A percentile compares a stretch with the other conserved stretches of the same genome.
Conservation (phyloP, 805 yeast species). For the Pachysolen tannophilus region DNA sequence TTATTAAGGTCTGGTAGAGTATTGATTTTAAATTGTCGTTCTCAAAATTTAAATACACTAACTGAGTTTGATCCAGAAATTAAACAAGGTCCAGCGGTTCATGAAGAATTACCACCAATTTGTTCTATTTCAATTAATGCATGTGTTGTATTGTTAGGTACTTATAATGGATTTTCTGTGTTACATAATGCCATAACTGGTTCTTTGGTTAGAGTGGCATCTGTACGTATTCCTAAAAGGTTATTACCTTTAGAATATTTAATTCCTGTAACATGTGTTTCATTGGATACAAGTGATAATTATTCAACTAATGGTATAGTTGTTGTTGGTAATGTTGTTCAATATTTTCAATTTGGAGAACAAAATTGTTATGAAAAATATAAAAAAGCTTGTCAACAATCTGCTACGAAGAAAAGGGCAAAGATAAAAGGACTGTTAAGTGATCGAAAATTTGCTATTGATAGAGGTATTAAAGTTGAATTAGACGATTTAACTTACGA, state of each 20-base stretch:
- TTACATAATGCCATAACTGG: slow-evolving; percentile 37
- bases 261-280: slow-evolving; percentile 20
- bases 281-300: slow-evolving; percentile 18
- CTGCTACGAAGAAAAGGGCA: slow-evolving; percentile 10
- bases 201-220: slow-evolving; percentile 25
- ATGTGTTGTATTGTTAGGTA: slow-evolving; percentile 27
- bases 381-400: slow-evolving; percentile 8
- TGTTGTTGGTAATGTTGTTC: slow-evolving; percentile 32
- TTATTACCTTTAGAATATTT: slow-evolving; percentile 17
- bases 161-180: slow-evolving; percentile 33
- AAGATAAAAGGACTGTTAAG: slow-evolving; percentile 14
- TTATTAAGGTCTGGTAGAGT: slow-evolving; percentile 32
- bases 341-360: slow-evolving; percentile 41
- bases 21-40: slow-evolving; percentile 34
- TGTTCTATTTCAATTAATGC: slow-evolving; percentile 21
- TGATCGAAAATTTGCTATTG: slow-evolving; percentile 18
- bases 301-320: slow-evolving; percentile 29
- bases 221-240: slow-evolving; percentile 23
- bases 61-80: slow-evolving; percentile 3
- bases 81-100: slow-evolving; percentile 10
- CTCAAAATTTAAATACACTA: slow-evolving; percentile 6
- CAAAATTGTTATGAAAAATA: slow-evolving; percentile 14
- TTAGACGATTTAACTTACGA: slow-evolving; percentile 21
- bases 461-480: slow-evolving; percentile 24
- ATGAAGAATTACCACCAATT: slow-evolving; percentile 19